Evolutionary conservation across 345 rosid species (phyloP).

Genomic region (Eucalyptus cladocalyx): DNA sequence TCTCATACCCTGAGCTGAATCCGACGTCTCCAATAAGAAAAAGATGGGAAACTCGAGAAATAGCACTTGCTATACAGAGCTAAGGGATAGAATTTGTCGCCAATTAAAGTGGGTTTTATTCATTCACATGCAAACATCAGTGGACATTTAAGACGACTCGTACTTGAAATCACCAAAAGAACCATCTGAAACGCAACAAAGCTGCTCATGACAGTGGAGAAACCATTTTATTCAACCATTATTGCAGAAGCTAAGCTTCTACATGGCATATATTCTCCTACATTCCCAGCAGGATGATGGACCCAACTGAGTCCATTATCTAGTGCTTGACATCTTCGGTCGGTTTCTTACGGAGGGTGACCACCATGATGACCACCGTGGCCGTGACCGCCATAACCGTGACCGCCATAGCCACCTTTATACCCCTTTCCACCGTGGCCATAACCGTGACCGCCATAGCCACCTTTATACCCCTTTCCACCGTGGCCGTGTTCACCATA

Average conservation of each 20-base stretch:
- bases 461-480: not conserved
- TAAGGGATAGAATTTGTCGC: not conserved
- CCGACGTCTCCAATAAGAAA: not conserved
- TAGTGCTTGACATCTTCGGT: not conserved
- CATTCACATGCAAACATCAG: not conserved
- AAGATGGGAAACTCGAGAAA: not conserved
- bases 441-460: not conserved
- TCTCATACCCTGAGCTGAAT: not conserved
- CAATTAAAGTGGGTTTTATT: not conserved
- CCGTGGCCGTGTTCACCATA: not conserved
- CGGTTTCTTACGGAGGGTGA: not conserved
- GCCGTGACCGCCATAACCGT: not conserved
- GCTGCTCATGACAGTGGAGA: not conserved
- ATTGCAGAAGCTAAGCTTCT: not conserved
- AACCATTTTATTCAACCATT: not conserved
- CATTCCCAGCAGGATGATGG: not conserved
- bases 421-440: too few relatives aligned
- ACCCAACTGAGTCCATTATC: not conserved
- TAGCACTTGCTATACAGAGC: not conserved
- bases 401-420: too few relatives aligned
- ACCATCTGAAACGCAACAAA: not conserved
- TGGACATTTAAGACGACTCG: not conserved
- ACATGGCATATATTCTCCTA: not conserved
- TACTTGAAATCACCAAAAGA: not conserved
- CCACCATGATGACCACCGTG: not conserved